Evolutionary conservation across 306 rosid genomes (phyloP), one percentile per base, ranked within the genome.

Genomic region (Cajanus cajan): DNA sequence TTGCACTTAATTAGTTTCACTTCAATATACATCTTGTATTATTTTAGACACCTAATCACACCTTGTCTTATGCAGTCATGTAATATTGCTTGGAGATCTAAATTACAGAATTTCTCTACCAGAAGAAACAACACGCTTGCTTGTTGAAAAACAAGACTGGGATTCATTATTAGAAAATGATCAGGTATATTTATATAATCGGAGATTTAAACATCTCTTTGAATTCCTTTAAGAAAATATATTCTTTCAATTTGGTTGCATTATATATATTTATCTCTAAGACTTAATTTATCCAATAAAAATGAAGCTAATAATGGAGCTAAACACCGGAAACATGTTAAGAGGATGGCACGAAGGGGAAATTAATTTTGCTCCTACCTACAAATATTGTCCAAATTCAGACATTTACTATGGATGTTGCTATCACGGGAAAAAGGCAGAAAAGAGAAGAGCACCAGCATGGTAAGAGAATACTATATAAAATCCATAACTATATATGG

Each of bases 41-140:
- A 63, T 73, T 64, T 57, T 41, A 74, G 58, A 52, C 14, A 41
- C 39, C 78, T 74, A 52, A 73, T 73, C 47, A 66, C 33, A 21
- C 12, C 34, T n/a, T 66, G 68, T 78, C 70, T 44, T 55, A 36
- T 87, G 90, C 90, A 94, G 98, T 54, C 83, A 83, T 52, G 92
- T 94, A 48, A 82, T 94, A 39, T 83, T 91, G 82, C 91, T 94
- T 68, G 98, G 98, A 54, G 98, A 94, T 76, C 77, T 94, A 83
- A 94, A 94, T 79, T 94, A 94, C 75, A 89, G 97, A 82, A 82
- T 92, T 37, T 87, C 97, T 44, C 77, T 89, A 10, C 91, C 97
- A 6, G 98, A 92, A 89, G 91, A 81, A 83, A 85, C 86, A 1
- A 90, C 91, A 48, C 87, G 92, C 15, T 74, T 82, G 14, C 78